Conservation (phyloP, 208 protist species). For the Acanthamoeba quina region DNA sequence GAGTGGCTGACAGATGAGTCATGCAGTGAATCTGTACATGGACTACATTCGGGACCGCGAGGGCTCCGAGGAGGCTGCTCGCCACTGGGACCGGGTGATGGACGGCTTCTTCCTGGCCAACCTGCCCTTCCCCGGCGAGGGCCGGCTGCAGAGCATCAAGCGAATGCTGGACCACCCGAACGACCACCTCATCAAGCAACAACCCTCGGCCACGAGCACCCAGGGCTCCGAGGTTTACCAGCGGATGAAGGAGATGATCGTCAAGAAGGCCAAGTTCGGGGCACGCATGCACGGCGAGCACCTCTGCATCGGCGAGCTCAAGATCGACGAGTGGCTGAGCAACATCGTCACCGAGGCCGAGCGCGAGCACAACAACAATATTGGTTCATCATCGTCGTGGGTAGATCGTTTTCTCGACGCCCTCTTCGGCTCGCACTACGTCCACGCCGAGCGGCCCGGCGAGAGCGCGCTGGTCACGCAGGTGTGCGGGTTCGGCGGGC, state of each 20-base stretch:
- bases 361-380: background rate
- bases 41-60: background rate
- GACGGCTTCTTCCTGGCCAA: constrained; percentile 62
- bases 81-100: constrained; percentile 41
- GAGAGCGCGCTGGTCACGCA: background rate
- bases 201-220: background rate
- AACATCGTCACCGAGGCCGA: background rate
- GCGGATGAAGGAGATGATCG: background rate
- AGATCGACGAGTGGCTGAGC: constrained; percentile 2
- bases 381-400: background rate
- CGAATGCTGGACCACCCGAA: background rate
- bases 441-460: background rate
- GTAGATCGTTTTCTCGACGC: background rate
- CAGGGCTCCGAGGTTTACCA: background rate
- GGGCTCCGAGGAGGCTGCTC: background rate
- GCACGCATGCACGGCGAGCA: background rate
- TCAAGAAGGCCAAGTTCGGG: background rate
- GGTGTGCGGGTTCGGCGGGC: constrained; percentile 58
- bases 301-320: background rate
- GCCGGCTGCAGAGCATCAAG: constrained; percentile 6
- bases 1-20: background rate
- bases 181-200: background rate
- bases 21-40: constrained; percentile 65
- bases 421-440: background rate
- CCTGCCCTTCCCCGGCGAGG: constrained; percentile 8